Evolutionary conservation across 2,329 filamentous ascomycete genomes (phyloP), one percentile per base, ranked within the genome.

Genomic region (Hypoxylon sp.): DNA sequence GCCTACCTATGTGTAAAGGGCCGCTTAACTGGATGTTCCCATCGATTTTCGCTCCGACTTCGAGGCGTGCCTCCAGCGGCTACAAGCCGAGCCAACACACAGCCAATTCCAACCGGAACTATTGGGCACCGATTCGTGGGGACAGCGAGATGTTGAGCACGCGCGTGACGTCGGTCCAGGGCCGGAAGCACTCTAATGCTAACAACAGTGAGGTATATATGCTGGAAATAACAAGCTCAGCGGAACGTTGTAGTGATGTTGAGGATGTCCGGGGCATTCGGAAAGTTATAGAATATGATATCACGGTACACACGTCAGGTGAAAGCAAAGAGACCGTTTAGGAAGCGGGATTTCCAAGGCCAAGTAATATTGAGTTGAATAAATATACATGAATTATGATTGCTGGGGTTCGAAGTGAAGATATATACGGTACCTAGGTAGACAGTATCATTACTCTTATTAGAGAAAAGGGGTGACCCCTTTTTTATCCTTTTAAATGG

Each of bases 1-100:
- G 80, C 46, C 70, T 82, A 3, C 80, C 80, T 14, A 81, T 81
- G 79, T 82, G 81, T 61, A 81, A 80, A 48, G 77, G 79, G 1
- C 78, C 80, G n/a, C 76, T 83, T 13, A 75, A 77, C 53, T 77
- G 75, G 56, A 59, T 82, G 37, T 80, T 82, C 68, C 80, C 81
- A 1, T 71, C 75, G 5, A 66, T 78, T 55, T 82, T 82, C 48
- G 35, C 63, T 40, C 13, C 64, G 8, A 33, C 27, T n/a, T 37
- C 64, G 13, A 63, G 22, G 42, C 65, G 60, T 6, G 14, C 44
- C 13, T 66, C 66, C 8, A 54, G 37, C 17, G 40, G 30, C 14
- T 59, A 60, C 11, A 64, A 67, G 55, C 63, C 37, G 20, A 51
- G 44, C 7, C 66, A 64, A 6, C 42, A 35, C 30, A 72, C 73